phyloP scores from a whole-genome alignment of 257 asterid species.

The Salvia rosmarinus region DNA sequence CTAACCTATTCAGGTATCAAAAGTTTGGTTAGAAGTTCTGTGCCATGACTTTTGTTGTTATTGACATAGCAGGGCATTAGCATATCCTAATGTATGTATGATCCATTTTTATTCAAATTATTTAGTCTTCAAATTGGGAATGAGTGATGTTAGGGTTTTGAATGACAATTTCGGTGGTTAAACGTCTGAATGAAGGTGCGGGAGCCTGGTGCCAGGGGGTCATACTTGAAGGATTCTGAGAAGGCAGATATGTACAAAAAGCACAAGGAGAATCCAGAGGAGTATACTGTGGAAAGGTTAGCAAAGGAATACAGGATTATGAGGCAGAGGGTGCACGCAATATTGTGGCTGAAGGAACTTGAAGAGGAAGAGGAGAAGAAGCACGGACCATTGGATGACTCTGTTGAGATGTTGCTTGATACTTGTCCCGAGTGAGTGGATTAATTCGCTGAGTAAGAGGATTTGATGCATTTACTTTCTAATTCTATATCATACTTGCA shows the following conservation, averaged over 20 bases:
- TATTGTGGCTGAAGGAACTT: slow-evolving; percentile 75
- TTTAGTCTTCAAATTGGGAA: slow-evolving; percentile 12
- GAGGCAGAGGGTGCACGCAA: slow-evolving; percentile 98
- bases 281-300: slow-evolving; percentile 77
- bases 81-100: not conserved
- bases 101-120: not conserved
- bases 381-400: slow-evolving; percentile 78
- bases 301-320: slow-evolving; percentile 91
- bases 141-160: not conserved
- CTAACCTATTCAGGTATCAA: not conserved
- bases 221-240: slow-evolving; percentile 81
- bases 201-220: slow-evolving; percentile 94
- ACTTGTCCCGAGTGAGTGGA: slow-evolving; percentile 85
- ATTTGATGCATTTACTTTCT: slow-evolving; percentile 25
- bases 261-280: slow-evolving; percentile 89
- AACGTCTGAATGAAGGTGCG: slow-evolving; percentile 56
- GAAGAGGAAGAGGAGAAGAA: slow-evolving; percentile 90
- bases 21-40: slow-evolving; percentile 1
- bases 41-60: not conserved
- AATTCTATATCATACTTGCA: slow-evolving; percentile 23
- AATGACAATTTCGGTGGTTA: not conserved
- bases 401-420: slow-evolving; percentile 73
- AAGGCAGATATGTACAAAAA: slow-evolving; percentile 86
- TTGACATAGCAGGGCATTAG: not conserved
- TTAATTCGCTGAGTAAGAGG: slow-evolving; percentile 43